phyloP scores from a whole-genome alignment of 2,329 filamentous ascomycete species.

The Neofusicoccum ribis region DNA sequence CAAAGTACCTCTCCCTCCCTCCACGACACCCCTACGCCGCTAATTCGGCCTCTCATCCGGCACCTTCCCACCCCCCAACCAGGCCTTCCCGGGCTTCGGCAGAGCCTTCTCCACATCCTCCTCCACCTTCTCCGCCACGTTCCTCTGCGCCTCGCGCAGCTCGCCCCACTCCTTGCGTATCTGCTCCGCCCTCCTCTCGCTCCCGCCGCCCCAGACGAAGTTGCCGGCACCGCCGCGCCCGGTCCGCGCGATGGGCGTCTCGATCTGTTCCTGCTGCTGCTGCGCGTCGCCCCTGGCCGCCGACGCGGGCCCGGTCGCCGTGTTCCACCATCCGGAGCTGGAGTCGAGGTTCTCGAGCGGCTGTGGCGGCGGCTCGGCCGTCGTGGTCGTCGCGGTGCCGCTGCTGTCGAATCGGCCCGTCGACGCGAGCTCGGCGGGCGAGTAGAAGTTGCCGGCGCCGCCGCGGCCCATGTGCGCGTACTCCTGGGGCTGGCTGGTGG shows the following conservation, averaged over 20 bases:
- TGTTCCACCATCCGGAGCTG: slow-evolving; percentile 8
- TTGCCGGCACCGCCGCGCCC: slow-evolving; percentile 52
- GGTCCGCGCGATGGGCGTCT: slow-evolving; percentile 35
- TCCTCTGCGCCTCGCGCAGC: slow-evolving; percentile 27
- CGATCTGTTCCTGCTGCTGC: slow-evolving; percentile 29
- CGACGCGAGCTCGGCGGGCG: slow-evolving; percentile 40
- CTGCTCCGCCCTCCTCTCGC: slow-evolving; percentile 3
- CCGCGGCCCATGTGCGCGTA: slow-evolving; percentile 49
- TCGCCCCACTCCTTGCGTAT: slow-evolving; percentile 25
- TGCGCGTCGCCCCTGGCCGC: too few species aligned
- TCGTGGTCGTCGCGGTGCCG: not conserved
- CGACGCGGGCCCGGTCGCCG: not conserved
- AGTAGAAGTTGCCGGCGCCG: slow-evolving; percentile 50
- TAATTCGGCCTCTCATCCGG: too few species aligned
- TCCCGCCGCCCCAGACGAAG: slow-evolving; percentile 37
- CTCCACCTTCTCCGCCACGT: slow-evolving; percentile 39
- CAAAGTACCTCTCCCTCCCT: not conserved
- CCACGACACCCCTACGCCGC: too few species aligned
- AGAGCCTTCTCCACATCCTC: slow-evolving; percentile 43
- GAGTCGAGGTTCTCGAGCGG: slow-evolving; percentile 21
- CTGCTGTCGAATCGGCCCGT: slow-evolving; percentile 39
- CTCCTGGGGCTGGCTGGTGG: slow-evolving; percentile 29
- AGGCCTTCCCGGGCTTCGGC: slow-evolving; percentile 40
- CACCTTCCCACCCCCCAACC: not conserved
- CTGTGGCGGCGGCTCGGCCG: slow-evolving; percentile 4